These are phyloP conservation scores for Lachancea lanzarotensis DNA, from an alignment of 805 yeast species.

Conservation along the genomic window DNA sequence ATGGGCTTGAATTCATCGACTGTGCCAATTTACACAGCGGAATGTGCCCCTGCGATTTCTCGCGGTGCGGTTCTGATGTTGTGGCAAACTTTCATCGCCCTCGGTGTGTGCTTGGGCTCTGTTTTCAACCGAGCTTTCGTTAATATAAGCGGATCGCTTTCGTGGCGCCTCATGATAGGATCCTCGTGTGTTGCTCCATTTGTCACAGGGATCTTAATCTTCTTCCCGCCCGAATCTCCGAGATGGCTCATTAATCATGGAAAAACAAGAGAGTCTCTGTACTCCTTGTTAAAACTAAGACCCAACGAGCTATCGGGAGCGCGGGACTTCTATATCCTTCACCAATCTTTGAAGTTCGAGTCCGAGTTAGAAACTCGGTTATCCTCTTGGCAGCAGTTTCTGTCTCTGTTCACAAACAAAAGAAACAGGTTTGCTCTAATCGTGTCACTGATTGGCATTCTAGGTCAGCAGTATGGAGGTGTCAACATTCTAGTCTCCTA, in stretches of 20 bases:
- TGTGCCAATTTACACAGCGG: no score
- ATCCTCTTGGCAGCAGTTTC: constrained; percentile 35
- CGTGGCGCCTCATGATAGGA: constrained; percentile 65
- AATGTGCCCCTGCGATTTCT: constrained; percentile 44
- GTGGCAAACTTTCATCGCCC: constrained; percentile 73
- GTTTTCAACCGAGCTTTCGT: constrained; percentile 54
- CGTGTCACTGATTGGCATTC: constrained; percentile 45
- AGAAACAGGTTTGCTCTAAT: constrained; percentile 47
- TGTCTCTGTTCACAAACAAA: constrained; percentile 38
- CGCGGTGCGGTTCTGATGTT: constrained; percentile 64
- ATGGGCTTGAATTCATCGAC: constrained; percentile 44
- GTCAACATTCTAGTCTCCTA: constrained; percentile 47
- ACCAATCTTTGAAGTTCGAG: constrained; percentile 44
- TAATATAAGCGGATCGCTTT: constrained; percentile 38
- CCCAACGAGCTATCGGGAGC: constrained; percentile 49
- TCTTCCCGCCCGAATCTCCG: constrained; percentile 62
- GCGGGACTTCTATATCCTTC: constrained; percentile 55
- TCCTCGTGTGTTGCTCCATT: constrained; percentile 56
- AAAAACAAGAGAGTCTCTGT: constrained; percentile 43
- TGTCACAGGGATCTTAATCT: constrained; percentile 45
- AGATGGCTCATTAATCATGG: constrained; percentile 58
- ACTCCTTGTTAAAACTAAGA: constrained; percentile 43
- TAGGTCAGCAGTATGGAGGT: constrained; percentile 52
- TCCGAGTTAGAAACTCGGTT: constrained; percentile 36
- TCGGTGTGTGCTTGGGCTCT: constrained; percentile 64